These are phyloP conservation scores for Micractinium sp. DNA, from an alignment of 139 green algal species.

Conservation along the genomic window DNA sequence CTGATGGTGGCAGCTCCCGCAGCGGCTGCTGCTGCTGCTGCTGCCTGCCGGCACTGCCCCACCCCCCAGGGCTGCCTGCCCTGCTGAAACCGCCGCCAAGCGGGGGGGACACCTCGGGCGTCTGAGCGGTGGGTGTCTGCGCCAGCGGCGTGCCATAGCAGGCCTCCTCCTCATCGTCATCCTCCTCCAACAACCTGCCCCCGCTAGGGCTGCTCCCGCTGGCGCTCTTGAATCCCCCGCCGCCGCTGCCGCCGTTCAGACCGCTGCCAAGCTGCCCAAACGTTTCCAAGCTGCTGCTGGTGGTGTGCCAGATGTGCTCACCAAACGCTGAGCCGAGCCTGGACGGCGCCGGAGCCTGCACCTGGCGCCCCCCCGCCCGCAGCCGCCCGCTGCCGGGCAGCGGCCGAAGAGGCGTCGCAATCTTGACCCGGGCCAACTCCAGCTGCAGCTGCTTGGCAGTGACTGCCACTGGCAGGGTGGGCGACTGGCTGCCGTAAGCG, in stretches of 20 bases:
- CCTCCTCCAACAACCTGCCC: background rate
- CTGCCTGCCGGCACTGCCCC: background rate
- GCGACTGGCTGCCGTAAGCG: background rate
- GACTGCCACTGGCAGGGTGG: background rate
- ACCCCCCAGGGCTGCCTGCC: no score
- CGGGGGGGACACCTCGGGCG: background rate
- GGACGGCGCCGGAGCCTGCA: background rate
- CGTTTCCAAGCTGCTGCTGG: background rate
- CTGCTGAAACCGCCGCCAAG: no score
- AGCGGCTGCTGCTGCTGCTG: background rate
- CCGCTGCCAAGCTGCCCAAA: background rate
- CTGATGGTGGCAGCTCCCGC: background rate
- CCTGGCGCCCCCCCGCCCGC: background rate
- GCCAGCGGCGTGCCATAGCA: constrained; percentile 13
- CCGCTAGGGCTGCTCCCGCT: background rate
- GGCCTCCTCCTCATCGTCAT: background rate
- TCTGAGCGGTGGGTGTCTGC: background rate
- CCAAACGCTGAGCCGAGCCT: background rate
- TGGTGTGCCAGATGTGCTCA: background rate
- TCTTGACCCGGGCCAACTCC: constrained; percentile 18
- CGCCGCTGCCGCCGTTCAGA: background rate
- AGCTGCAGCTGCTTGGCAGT: constrained; percentile 22
- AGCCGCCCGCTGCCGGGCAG: background rate
- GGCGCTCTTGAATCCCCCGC: background rate
- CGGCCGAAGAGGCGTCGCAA: background rate